These are phyloP conservation scores for Nicotiana noctiflora DNA, from an alignment of 257 asterid genomes.

Conservation along the genomic window DNA sequence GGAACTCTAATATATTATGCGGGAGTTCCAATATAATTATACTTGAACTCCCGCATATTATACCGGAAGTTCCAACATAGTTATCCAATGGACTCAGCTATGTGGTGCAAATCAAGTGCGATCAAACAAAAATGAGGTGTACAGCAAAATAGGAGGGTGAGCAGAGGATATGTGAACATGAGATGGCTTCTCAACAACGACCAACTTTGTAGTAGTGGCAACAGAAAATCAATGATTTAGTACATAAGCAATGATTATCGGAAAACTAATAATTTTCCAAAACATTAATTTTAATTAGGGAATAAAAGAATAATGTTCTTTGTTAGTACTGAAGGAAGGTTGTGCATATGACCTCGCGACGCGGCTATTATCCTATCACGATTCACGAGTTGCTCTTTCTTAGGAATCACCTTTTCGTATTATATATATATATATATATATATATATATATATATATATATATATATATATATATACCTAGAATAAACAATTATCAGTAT, in stretches of 20 bases:
- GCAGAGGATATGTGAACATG: not conserved
- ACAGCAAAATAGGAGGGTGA: not conserved
- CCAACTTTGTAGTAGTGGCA: not conserved
- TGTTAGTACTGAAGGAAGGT: not conserved
- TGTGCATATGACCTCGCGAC: not conserved
- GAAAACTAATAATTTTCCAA: not conserved
- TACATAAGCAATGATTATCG: not conserved
- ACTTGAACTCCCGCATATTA: too few species aligned
- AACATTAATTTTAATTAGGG: not conserved
- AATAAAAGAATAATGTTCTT: not conserved
- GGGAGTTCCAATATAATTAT: too few species aligned
- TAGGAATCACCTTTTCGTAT: not conserved
- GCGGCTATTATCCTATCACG: not conserved
- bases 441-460: too few species aligned
- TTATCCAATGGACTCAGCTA: too few species aligned
- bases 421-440: too few species aligned
- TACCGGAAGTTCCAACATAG: too few species aligned
- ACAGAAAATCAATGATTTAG: not conserved
- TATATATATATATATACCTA: not conserved
- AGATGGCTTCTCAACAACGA: not conserved
- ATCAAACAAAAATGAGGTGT: not conserved
- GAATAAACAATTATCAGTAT: too few species aligned
- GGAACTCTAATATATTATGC: too few species aligned
- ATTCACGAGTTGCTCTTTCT: not conserved
- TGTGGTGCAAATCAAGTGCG: too few species aligned